Evolutionary conservation across 345 rosid genomes (phyloP).

Genomic region (Angophora floribunda): DNA sequence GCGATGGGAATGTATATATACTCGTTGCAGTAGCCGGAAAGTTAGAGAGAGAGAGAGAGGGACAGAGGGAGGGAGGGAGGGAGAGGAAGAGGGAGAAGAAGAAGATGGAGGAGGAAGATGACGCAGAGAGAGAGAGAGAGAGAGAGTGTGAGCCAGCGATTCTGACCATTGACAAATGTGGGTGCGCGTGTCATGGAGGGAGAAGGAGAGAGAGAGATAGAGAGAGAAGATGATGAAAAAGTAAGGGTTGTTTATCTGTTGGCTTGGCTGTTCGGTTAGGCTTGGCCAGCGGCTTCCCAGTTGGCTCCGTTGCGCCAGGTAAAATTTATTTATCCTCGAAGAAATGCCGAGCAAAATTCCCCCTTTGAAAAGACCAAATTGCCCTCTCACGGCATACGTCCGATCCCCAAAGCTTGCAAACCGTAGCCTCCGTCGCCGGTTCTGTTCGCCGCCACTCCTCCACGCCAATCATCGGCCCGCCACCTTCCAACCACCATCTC

Average conservation of each 20-base stretch:
- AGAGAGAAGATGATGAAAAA: not conserved
- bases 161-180: constrained; percentile 60
- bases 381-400: not conserved
- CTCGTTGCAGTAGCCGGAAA: not conserved
- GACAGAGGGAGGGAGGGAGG: not conserved
- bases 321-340: not conserved
- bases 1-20: not conserved
- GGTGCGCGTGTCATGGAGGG: not conserved
- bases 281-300: not conserved
- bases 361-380: not conserved
- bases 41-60: not conserved
- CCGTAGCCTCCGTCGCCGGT: not conserved
- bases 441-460: not conserved
- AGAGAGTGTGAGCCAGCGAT: constrained; percentile 28
- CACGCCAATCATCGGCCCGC: fast-evolving
- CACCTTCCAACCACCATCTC: not conserved
- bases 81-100: not conserved
- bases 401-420: not conserved
- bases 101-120: not conserved
- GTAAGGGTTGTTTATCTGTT: not conserved
- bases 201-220: not conserved
- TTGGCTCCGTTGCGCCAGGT: not conserved
- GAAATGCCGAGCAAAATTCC: not conserved
- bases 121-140: not conserved
- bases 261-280: not conserved